phyloP scores from a whole-genome alignment of 2,329 filamentous ascomycete genomes.

The Thielaviopsis euricoi region DNA sequence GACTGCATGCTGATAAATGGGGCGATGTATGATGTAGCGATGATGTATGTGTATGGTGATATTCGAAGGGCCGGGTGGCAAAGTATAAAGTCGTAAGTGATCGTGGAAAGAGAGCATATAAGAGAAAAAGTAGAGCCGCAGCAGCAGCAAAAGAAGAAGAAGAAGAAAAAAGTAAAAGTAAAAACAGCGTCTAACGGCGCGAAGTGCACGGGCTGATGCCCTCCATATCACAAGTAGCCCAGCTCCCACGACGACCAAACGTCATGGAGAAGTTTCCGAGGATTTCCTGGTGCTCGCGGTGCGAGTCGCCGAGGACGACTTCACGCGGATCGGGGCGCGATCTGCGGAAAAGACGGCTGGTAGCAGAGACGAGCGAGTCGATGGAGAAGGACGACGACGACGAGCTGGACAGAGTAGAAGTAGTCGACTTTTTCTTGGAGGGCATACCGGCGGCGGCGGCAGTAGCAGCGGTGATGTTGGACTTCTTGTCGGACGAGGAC shows the following conservation, averaged over 20 bases:
- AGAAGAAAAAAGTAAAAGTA: background rate
- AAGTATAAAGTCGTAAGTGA: background rate
- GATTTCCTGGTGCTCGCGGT: slow-evolving; percentile 30
- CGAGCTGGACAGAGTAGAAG: background rate
- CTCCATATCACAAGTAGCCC: slow-evolving; percentile 8
- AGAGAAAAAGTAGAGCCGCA: background rate
- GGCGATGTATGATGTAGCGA: background rate
- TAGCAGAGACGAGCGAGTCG: slow-evolving; percentile 1
- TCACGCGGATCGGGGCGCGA: slow-evolving; percentile 24
- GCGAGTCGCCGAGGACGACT: slow-evolving; percentile 27
- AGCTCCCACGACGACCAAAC: slow-evolving; percentile 23
- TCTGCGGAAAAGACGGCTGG: slow-evolving; percentile 7
- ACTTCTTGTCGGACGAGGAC: background rate
- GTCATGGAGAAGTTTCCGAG: slow-evolving; percentile 29
- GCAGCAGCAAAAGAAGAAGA: background rate
- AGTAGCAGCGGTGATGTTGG: background rate
- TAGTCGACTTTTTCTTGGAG: background rate
- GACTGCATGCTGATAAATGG: background rate
- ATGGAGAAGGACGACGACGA: slow-evolving; percentile 3
- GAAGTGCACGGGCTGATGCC: slow-evolving; percentile 11
- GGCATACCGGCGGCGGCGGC: background rate
- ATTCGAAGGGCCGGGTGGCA: too few species aligned
- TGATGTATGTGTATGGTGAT: too few species aligned
- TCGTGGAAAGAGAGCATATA: background rate
- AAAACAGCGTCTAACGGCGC: background rate